These are phyloP conservation scores for Backusella circina DNA, from an alignment of 192 early-diverging fungal species.

Conservation along the genomic window DNA sequence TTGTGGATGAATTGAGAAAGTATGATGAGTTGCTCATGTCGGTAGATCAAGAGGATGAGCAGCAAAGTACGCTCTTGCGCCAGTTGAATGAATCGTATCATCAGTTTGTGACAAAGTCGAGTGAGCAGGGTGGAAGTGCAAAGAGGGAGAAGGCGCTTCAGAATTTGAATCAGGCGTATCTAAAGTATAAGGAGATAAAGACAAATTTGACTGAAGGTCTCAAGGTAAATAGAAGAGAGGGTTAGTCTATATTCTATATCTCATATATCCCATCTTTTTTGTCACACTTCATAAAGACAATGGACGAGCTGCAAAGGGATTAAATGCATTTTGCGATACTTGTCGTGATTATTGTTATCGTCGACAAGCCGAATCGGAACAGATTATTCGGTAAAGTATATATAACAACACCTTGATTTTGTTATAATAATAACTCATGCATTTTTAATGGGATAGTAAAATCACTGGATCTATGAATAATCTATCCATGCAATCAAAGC, in stretches of 20 bases:
- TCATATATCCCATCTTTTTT: too few species aligned
- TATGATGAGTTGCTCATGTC: slow-evolving; percentile 64
- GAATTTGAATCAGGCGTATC: slow-evolving; percentile 73
- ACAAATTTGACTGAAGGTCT: slow-evolving; percentile 75
- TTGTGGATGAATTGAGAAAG: slow-evolving; percentile 64
- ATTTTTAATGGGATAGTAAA: background rate
- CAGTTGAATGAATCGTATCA: slow-evolving; percentile 61
- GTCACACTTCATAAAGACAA: too few species aligned
- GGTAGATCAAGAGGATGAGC: slow-evolving; percentile 54
- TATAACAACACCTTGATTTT: too few species aligned
- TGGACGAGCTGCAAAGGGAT: slow-evolving; percentile 57
- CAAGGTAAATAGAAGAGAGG: slow-evolving; percentile 47
- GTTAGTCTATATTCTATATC: too few species aligned
- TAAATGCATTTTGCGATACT: slow-evolving; percentile 56
- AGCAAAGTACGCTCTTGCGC: slow-evolving; percentile 60
- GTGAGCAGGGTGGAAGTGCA: slow-evolving; percentile 52
- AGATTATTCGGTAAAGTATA: slow-evolving; percentile 39
- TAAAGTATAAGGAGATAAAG: slow-evolving; percentile 69
- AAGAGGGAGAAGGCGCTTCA: slow-evolving; percentile 74
- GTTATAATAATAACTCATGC: background rate
- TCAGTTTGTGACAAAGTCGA: slow-evolving; percentile 60
- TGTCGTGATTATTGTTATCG: slow-evolving; percentile 71
- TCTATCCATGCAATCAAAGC: background rate
- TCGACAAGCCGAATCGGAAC: slow-evolving; percentile 61
- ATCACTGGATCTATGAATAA: background rate